Conservation (phyloP, 1,284 basidiomycete genomes). For the Papiliotrema nemorosa region DNA sequence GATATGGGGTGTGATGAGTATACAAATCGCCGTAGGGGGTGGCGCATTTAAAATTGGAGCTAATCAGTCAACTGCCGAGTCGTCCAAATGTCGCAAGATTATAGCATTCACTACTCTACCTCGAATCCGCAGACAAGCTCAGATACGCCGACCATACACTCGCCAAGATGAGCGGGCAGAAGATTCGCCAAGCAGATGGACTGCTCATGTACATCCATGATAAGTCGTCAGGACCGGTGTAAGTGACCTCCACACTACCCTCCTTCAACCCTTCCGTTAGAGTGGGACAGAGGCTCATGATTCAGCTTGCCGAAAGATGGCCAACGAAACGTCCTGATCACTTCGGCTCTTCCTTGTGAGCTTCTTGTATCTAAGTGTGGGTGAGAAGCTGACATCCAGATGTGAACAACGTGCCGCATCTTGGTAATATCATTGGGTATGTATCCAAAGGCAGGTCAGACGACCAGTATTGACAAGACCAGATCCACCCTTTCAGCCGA, state of each 20-base stretch:
- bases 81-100: too few relatives aligned
- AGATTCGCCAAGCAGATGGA: slow-evolving; percentile 61
- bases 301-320: slow-evolving; percentile 77
- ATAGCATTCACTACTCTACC: neutral
- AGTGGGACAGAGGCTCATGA: slow-evolving; percentile 5
- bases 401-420: slow-evolving; percentile 98
- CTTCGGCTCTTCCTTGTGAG: slow-evolving; percentile 84
- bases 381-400: slow-evolving; percentile 46
- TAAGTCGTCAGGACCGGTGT: slow-evolving; percentile 36
- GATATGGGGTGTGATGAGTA: neutral
- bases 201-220: slow-evolving; percentile 56
- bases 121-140: neutral
- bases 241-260: slow-evolving; percentile 22
- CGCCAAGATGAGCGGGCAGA: slow-evolving; percentile 50
- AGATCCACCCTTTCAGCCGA: slow-evolving; percentile 74
- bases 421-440: slow-evolving; percentile 97
- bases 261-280: neutral
- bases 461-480: slow-evolving; percentile 8
- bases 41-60: neutral
- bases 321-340: slow-evolving; percentile 83
- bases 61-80: too few relatives aligned
- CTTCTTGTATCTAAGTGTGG: neutral
- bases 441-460: too few relatives aligned
- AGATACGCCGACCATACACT: too few relatives aligned
- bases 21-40: neutral